Evolutionary conservation across 176 grass and related monocot genomes (phyloP).

Genomic region (Guadua angustifolia): DNA sequence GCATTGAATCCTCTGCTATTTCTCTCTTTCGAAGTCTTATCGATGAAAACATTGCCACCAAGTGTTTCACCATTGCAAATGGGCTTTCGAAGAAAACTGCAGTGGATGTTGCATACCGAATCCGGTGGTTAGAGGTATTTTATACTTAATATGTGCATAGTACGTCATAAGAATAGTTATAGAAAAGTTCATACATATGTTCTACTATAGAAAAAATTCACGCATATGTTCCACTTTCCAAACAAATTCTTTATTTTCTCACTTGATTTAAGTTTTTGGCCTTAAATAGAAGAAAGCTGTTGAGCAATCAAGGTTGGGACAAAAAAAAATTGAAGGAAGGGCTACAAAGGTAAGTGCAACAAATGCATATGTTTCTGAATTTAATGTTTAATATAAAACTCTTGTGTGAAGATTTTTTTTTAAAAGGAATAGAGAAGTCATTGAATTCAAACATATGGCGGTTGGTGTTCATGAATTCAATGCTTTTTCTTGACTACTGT

Average conservation of each 20-base stretch:
- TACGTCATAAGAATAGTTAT: background rate
- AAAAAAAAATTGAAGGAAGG: background rate
- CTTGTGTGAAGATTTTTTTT: background rate
- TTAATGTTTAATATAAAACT: background rate
- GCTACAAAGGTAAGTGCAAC: background rate
- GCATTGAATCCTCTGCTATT: background rate
- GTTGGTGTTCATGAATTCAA: too few relatives aligned
- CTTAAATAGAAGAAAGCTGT: background rate
- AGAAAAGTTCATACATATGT: background rate
- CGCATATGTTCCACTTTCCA: background rate
- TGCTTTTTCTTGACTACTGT: background rate
- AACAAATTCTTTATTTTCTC: background rate
- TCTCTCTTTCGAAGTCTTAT: background rate
- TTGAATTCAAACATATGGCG: background rate
- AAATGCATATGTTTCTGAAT: background rate
- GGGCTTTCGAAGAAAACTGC: conserved; percentile 6
- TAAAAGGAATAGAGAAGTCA: background rate
- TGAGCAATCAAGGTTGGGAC: background rate
- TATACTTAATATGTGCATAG: background rate
- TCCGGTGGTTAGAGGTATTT: conserved; percentile 29
- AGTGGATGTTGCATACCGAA: conserved; percentile 25
- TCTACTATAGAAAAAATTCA: too few relatives aligned
- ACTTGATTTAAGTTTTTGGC: background rate
- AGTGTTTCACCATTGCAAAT: conserved; percentile 1
- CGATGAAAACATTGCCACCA: background rate